These are phyloP conservation scores for Apostasia shenzhenica DNA, from an alignment of 106 monocot genomes.

Conservation along the genomic window DNA sequence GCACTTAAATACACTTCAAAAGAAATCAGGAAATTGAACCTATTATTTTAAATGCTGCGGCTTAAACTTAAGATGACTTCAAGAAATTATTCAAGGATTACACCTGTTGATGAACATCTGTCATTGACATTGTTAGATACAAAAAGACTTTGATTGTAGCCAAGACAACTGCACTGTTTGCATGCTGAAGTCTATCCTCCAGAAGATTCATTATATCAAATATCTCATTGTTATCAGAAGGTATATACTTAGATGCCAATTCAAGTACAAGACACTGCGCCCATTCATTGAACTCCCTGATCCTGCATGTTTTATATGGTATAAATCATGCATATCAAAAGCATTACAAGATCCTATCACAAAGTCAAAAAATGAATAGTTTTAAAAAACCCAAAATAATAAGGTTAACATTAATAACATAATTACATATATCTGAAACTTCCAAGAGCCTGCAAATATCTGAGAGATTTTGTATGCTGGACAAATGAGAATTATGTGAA, in stretches of 20 bases:
- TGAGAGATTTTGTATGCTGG: no score
- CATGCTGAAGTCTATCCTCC: constrained; percentile 99
- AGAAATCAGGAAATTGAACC: not conserved
- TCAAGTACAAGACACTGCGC: constrained; percentile 99
- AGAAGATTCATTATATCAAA: constrained; percentile 99
- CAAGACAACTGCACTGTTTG: constrained; percentile 95
- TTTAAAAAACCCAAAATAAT: no score
- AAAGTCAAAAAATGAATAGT: no score
- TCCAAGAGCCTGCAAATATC: no score
- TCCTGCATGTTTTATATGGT: constrained; percentile 39
- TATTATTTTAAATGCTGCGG: no score
- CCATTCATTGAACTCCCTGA: constrained; percentile 97
- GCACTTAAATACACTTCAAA: not conserved
- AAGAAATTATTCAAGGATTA: no score
- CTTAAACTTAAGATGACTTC: no score
- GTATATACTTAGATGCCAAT: constrained; percentile 84
- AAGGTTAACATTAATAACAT: no score
- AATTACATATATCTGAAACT: no score
- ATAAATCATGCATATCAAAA: not conserved
- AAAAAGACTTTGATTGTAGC: constrained; percentile 93
- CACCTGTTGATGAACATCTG: constrained; percentile 99
- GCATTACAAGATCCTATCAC: no score
- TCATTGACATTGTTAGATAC: constrained; percentile 98
- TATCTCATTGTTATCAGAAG: constrained; percentile 78
- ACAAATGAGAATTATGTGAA: no score